These are phyloP conservation scores for Penicillium aurantiogriseum DNA, from an alignment of 2,329 filamentous ascomycete species.

Conservation along the genomic window DNA sequence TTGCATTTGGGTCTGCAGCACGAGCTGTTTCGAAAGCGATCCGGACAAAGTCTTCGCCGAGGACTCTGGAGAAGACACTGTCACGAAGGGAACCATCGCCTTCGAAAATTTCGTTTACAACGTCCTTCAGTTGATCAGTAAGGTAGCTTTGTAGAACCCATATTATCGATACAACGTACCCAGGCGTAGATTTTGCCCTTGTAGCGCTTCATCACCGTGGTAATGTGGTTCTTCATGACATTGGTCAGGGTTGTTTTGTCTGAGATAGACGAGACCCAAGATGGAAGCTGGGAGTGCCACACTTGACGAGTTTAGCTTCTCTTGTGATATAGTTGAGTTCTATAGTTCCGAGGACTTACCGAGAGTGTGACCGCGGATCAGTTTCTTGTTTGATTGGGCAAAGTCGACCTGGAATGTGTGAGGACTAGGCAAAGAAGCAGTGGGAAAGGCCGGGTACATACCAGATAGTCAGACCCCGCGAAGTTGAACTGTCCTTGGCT, in stretches of 20 bases:
- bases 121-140: constrained; percentile 21
- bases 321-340: neutral
- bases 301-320: constrained; percentile 12
- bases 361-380: constrained; percentile 63
- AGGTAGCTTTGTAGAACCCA: neutral
- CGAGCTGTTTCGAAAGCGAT: constrained; percentile 70
- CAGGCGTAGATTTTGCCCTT: constrained; percentile 39
- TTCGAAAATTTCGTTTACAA: constrained; percentile 37
- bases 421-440: constrained; percentile 44
- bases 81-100: constrained; percentile 60
- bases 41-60: constrained; percentile 67
- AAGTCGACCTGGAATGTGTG: constrained; percentile 53
- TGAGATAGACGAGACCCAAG: constrained; percentile 50
- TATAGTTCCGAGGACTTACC: constrained; percentile 46
- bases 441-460: constrained; percentile 5
- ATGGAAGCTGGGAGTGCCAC: constrained; percentile 43
- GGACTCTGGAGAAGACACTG: constrained; percentile 64
- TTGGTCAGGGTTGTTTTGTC: constrained; percentile 50
- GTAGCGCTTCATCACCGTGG: constrained; percentile 35
- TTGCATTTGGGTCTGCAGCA: constrained; percentile 63
- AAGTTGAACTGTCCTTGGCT: constrained; percentile 33
- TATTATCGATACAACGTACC: constrained; percentile 20
- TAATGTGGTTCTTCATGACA: constrained; percentile 51
- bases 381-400: constrained; percentile 39
- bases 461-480: constrained; percentile 51